These are phyloP conservation scores for Trichoderma endophyticum DNA, from an alignment of 2,329 filamentous ascomycete genomes.

Conservation along the genomic window DNA sequence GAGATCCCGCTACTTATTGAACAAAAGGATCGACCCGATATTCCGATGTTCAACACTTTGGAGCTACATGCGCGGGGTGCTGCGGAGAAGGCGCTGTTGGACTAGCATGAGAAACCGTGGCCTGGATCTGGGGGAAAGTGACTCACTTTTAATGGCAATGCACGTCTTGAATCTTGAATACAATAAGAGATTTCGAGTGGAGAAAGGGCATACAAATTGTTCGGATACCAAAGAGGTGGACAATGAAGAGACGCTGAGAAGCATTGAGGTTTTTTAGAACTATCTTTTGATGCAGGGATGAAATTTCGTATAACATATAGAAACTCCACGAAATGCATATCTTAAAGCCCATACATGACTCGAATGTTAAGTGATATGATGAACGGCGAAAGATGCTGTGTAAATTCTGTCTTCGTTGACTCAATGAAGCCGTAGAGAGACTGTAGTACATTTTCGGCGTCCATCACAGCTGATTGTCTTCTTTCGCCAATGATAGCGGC, in stretches of 20 bases:
- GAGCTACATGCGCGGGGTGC: slow-evolving; percentile 20
- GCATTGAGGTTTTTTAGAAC: too few relatives aligned
- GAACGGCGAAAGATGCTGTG: background rate
- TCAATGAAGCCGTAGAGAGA: background rate
- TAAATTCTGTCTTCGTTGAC: background rate
- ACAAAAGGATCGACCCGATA: slow-evolving; percentile 15
- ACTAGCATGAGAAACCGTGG: background rate
- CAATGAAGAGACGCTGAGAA: background rate
- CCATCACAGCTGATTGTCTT: background rate
- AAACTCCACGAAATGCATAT: background rate
- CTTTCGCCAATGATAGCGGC: background rate
- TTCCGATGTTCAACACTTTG: slow-evolving; percentile 22
- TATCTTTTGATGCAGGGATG: background rate
- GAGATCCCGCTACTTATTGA: slow-evolving; percentile 23
- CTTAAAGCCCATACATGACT: background rate
- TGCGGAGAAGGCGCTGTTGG: slow-evolving; percentile 6
- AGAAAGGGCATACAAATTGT: background rate
- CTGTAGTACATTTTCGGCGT: background rate
- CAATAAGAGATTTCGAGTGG: background rate
- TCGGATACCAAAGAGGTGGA: background rate
- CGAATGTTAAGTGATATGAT: background rate
- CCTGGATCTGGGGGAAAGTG: background rate
- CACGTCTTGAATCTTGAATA: background rate
- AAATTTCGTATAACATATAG: background rate
- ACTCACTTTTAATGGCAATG: background rate